Percentiles rank a stretch among this genome's conserved stretches.
These are phyloP conservation scores for Xeromyces bisporus DNA, from an alignment of 495 filamentous ascomycete species.

Conservation along the genomic window DNA sequence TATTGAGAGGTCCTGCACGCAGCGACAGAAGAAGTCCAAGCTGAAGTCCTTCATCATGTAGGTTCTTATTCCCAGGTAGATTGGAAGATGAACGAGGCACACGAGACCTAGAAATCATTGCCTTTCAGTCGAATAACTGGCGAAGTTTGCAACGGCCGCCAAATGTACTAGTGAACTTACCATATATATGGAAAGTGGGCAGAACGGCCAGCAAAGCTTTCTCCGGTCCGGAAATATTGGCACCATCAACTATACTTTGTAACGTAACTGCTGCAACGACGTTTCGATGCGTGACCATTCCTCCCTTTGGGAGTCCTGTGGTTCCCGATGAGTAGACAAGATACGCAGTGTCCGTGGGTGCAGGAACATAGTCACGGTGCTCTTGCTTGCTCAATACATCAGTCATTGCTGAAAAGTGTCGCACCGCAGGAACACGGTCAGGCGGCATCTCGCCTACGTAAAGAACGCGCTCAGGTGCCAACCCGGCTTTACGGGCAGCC, in stretches of 20 bases:
- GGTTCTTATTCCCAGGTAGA: slow-evolving; percentile 40
- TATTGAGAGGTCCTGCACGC: slow-evolving; percentile 45
- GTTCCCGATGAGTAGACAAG: slow-evolving; percentile 64
- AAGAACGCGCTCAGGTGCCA: slow-evolving; percentile 41
- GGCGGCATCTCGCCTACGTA: neutral
- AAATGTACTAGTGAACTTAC: too few species aligned
- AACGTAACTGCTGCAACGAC: slow-evolving; percentile 45
- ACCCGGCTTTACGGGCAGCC: slow-evolving; percentile 42
- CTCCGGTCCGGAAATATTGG: slow-evolving; percentile 26
- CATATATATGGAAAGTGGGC: slow-evolving; percentile 77
- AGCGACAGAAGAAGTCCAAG: slow-evolving; percentile 43
- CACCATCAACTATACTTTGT: slow-evolving; percentile 15
- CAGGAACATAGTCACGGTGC: slow-evolving; percentile 5
- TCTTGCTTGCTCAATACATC: neutral
- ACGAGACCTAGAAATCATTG: too few species aligned
- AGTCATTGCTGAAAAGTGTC: neutral
- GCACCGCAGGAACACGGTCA: neutral
- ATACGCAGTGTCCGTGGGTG: slow-evolving; percentile 31
- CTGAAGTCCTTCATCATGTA: slow-evolving; percentile 60
- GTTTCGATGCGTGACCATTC: slow-evolving; percentile 59
- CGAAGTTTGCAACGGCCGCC: too few species aligned
- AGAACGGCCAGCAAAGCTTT: slow-evolving; percentile 50
- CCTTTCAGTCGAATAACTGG: too few species aligned
- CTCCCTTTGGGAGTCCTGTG: slow-evolving; percentile 68
- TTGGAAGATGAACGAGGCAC: slow-evolving; percentile 32